These are phyloP conservation scores for Suillus paluster DNA, from an alignment of 768 basidiomycete species.

Conservation along the genomic window DNA sequence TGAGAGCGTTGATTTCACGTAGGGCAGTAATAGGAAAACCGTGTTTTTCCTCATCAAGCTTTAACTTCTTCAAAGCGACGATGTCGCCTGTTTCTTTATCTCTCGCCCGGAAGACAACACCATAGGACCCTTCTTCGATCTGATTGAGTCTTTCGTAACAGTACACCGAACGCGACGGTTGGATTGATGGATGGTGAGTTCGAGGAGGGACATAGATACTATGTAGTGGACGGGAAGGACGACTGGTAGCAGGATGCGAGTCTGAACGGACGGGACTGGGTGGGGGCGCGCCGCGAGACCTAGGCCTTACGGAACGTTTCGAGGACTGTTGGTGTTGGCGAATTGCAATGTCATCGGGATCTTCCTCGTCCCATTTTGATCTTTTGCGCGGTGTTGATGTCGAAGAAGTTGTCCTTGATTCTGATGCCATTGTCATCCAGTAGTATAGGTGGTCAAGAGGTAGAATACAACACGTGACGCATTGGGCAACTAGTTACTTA, in stretches of 20 bases:
- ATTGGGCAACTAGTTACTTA: background rate
- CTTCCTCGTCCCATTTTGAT: slow-evolving; percentile 73
- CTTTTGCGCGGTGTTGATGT: slow-evolving; percentile 67
- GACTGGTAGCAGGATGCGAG: slow-evolving; percentile 18
- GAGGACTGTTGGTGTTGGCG: slow-evolving; percentile 42
- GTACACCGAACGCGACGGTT: slow-evolving; percentile 91
- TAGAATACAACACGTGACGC: background rate
- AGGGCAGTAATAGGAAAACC: slow-evolving; percentile 98
- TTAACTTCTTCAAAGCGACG: slow-evolving; percentile 96
- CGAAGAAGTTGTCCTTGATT: slow-evolving; percentile 18
- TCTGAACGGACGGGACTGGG: slow-evolving; percentile 15
- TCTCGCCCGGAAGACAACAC: slow-evolving; percentile 94
- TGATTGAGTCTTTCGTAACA: slow-evolving; percentile 94
- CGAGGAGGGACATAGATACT: slow-evolving; percentile 80
- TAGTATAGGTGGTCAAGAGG: background rate
- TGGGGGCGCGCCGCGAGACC: slow-evolving; percentile 20
- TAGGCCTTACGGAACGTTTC: slow-evolving; percentile 59
- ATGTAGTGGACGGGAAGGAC: slow-evolving; percentile 36
- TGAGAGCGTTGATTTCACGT: slow-evolving; percentile 94
- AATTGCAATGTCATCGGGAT: slow-evolving; percentile 46
- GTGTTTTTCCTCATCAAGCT: slow-evolving; percentile 98
- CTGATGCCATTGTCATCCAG: slow-evolving; percentile 32
- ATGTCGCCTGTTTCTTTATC: slow-evolving; percentile 96
- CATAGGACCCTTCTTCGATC: slow-evolving; percentile 98
- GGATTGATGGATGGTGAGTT: slow-evolving; percentile 75